Evolutionary conservation across 2,329 filamentous ascomycete genomes (phyloP), one percentile per base, ranked within the genome.

Genomic region (Apiospora pterosperma): DNA sequence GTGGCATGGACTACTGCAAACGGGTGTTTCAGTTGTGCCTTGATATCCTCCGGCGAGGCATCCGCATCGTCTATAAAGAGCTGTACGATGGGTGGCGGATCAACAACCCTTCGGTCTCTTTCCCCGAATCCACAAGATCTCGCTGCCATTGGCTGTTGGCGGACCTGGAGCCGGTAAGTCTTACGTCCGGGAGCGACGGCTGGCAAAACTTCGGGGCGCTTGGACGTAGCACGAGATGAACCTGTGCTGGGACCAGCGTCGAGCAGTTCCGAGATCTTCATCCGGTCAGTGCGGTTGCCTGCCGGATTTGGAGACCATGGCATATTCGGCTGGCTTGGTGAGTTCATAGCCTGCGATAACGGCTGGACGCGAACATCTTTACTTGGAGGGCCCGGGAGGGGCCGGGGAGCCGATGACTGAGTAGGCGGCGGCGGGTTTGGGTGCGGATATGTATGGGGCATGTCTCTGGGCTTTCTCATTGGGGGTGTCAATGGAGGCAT

Each of bases 51-150:
- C 44, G 81, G 77, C 12, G 85, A 81, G 31, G 84, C 73, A 23
- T 74, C 80, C 1, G 85, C 81, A 67, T 90, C 85, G 62, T 87
- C 85, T 64, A 93, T 85, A 34, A 82, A 80, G 59, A 95, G 84
- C 73, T 95, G 88, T 25, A 96, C 85, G 72, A 96, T 95, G 16
- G 92, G 92, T 2, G 92, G 92, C 44, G 92, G 92, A 73, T 96
- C 92, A 67, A 96, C 92, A 19, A 93, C 91, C 67, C 92, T 85
- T 42, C 92, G 86, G 73, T 96, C 92, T 68, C 92, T 84, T 76
- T 95, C 92, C 66, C 92, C 92, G 74, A 93, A 95, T 1, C 92
- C 92, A 72, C 92, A 96, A 48, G 91, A 92, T 69, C 92, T 84
- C 62, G 92, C 92, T 1, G 91, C 91, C 21, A 88, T 82, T 10